Base-by-base conservation (phyloP, 345 rosid species). In the Brassica juncea region DNA sequence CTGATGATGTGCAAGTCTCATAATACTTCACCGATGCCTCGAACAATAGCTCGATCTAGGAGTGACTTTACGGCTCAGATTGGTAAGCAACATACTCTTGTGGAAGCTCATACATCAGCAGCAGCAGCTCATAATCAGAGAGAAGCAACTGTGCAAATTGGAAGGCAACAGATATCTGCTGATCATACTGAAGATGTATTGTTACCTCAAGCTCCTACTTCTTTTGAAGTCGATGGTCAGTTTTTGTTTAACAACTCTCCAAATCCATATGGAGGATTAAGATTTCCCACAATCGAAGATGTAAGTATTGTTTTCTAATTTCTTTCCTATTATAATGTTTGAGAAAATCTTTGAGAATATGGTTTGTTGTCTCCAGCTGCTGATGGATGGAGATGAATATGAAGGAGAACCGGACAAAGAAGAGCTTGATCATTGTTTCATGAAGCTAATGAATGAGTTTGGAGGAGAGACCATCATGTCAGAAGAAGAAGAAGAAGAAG, bases 1-100 rank as follows among this genome's bases (percentile, higher is more conserved):
- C 84, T 91, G 78, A 71, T 42, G 49, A 42, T 77, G 70, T 68
- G 52, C 70, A 90, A 86, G 67, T 84, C 85, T 80, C 86, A 77
- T 65, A 57, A 16, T 64, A 57, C 47, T 57, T 9, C 73, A 66
- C 21, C 3, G 2, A 31, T 59, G 52, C 62, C 68, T 63, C 58
- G 15, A 35, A 77, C 54, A 1, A 25, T 11, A 23, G 80, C 52
- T 47, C 75, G 55, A 3, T 21, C 19, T 77, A 61, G 0, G 58
- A 60, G 16, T 42, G 80, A 49, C 55, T 10, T 52, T 39, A 62
- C 37, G 1, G 15, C 27, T 5, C 66, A 64, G 44, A 54, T 15
- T 30, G 77, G 67, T 1, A 78, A 78, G 35, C 61, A 65, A 31
- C 19, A 52, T 11, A 66, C 59, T 27, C 47, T 37, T 54, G 25